Evolutionary conservation across 768 basidiomycete species (phyloP).

Genomic region (Suillus spraguei): DNA sequence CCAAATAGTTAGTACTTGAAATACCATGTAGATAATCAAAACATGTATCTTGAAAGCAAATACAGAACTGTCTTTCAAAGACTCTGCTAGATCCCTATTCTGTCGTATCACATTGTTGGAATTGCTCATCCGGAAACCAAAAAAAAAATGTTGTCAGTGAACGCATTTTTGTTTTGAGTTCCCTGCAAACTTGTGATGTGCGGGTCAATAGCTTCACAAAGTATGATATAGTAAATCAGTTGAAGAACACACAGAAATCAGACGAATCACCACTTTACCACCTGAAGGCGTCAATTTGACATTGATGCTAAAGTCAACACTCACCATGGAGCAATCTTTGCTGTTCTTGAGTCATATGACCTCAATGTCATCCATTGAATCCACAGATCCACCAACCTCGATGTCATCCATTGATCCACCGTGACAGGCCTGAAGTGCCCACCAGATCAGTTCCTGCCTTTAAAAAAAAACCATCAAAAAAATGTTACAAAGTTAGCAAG

Average conservation of each 20-base stretch:
- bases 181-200: conserved; percentile 14
- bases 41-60: conserved; percentile 11
- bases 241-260: too few species aligned
- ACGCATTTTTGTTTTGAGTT: conserved; percentile 14
- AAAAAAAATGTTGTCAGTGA: conserved; percentile 5
- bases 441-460: too few species aligned
- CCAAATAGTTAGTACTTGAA: neutral
- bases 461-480: neutral
- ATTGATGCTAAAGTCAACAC: too few species aligned
- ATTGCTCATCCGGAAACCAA: conserved; percentile 5
- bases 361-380: too few species aligned
- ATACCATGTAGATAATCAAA: neutral
- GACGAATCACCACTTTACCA: too few species aligned
- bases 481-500: neutral
- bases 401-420: too few species aligned
- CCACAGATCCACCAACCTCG: too few species aligned
- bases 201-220: conserved; percentile 1
- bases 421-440: too few species aligned
- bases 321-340: too few species aligned
- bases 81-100: conserved; percentile 10
- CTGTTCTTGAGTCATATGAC: too few species aligned
- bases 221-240: conserved; percentile 1
- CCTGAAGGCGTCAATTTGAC: neutral
- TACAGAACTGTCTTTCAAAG: conserved; percentile 10
- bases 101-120: conserved; percentile 3